A percentile compares a stretch with the other conserved stretches of the same genome.
Evolutionary conservation across 805 yeast genomes (phyloP).

Genomic region (Helenozyma rhizophorensis): DNA sequence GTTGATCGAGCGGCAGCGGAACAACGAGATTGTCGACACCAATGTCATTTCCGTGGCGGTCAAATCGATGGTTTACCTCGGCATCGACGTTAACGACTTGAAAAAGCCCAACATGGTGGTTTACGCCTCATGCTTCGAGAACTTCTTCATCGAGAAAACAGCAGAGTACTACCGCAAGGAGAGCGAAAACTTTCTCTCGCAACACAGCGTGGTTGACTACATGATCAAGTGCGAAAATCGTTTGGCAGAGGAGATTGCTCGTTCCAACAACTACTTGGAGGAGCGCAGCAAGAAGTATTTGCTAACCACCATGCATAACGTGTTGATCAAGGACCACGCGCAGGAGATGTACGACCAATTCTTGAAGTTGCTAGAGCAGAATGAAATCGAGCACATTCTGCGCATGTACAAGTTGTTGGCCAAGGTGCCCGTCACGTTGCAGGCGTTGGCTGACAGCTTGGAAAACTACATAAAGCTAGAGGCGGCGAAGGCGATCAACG

Average conservation of each 20-base stretch:
- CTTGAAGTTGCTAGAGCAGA: conserved; percentile 66
- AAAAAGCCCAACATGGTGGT: conserved; percentile 80
- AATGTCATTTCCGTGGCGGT: conserved; percentile 67
- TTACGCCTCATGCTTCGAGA: conserved; percentile 77
- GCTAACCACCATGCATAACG: conserved; percentile 69
- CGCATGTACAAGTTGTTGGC: conserved; percentile 73
- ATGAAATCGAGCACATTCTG: conserved; percentile 65
- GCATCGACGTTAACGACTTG: conserved; percentile 86
- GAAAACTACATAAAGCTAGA: conserved; percentile 62
- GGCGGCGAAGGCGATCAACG: conserved; percentile 50
- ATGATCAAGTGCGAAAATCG: conserved; percentile 81
- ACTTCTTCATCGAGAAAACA: conserved; percentile 67
- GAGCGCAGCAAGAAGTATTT: conserved; percentile 78
- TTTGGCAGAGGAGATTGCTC: conserved; percentile 74
- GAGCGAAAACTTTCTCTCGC: conserved; percentile 58
- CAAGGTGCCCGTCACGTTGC: conserved; percentile 75
- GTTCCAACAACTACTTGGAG: conserved; percentile 77
- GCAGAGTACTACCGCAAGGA: conserved; percentile 65
- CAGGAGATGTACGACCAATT: conserved; percentile 74
- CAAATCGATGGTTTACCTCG: conserved; percentile 81
- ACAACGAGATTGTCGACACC: conserved; percentile 69
- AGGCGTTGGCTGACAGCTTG: conserved; percentile 69
- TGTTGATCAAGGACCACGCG: conserved; percentile 76
- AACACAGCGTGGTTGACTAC: conserved; percentile 85
- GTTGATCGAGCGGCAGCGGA: conserved; percentile 73